These are phyloP conservation scores for Kwoniella sp. DNA, from an alignment of 768 basidiomycete genomes.

Conservation along the genomic window DNA sequence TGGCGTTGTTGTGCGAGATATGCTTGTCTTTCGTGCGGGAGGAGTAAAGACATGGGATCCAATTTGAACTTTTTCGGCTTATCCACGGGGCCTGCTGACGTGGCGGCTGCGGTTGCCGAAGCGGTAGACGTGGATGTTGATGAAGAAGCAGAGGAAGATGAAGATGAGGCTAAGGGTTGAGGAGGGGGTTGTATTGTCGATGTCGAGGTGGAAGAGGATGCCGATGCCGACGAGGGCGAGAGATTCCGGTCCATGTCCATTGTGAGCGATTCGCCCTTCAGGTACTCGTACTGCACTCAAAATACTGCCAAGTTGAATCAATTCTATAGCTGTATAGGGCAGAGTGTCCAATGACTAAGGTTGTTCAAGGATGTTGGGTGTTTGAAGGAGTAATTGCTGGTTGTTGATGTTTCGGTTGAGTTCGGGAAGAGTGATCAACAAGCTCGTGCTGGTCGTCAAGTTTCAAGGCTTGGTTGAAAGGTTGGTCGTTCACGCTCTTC, in stretches of 20 bases:
- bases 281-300: too few relatives aligned
- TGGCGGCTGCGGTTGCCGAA: not conserved
- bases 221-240: not conserved
- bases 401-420: too few relatives aligned
- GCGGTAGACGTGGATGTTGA: not conserved
- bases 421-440: too few relatives aligned
- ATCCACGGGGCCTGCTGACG: not conserved
- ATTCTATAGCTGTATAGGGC: too few relatives aligned
- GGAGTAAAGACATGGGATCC: conserved; percentile 48
- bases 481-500: not conserved
- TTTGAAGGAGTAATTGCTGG: too few relatives aligned
- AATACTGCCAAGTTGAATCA: too few relatives aligned
- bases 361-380: too few relatives aligned
- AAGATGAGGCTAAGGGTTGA: conserved; percentile 1
- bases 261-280: not conserved
- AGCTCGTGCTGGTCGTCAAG: conserved; percentile 1
- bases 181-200: conserved; percentile 1
- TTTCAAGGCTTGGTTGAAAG: not conserved
- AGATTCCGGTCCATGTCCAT: not conserved
- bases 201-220: conserved; percentile 1
- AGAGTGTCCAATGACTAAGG: too few relatives aligned
- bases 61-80: conserved; percentile 45
- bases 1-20: not conserved
- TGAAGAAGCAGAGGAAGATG: not conserved
- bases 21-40: conserved; percentile 44